phyloP scores from a whole-genome alignment of 495 filamentous ascomycete species.

The Neurospora sp. region DNA sequence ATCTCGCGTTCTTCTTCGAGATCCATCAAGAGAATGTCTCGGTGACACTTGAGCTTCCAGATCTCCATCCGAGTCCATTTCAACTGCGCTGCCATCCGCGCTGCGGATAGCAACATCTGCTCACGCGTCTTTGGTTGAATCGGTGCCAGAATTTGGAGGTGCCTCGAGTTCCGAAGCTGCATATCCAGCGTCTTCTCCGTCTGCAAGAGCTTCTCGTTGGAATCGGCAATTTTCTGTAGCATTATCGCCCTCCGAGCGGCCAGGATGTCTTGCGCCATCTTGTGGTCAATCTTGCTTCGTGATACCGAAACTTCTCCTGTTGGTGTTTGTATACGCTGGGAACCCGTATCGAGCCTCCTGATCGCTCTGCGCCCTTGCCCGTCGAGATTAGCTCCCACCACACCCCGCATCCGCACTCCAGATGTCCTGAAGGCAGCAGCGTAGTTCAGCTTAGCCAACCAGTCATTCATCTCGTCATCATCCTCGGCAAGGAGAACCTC shows the following conservation, averaged over 20 bases:
- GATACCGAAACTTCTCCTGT: slow-evolving; percentile 60
- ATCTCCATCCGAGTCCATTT: slow-evolving; percentile 92
- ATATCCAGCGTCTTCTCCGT: slow-evolving; percentile 68
- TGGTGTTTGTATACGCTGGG: slow-evolving; percentile 54
- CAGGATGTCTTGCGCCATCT: slow-evolving; percentile 76
- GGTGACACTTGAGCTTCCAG: slow-evolving; percentile 84
- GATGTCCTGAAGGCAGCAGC: slow-evolving; percentile 87
- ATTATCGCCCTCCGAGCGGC: slow-evolving; percentile 73
- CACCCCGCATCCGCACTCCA: slow-evolving; percentile 81
- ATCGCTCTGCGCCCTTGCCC: slow-evolving; percentile 67
- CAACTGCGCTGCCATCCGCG: slow-evolving; percentile 74
- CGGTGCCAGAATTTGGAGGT: slow-evolving; percentile 80
- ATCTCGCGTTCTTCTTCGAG: slow-evolving; percentile 61
- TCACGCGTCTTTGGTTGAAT: slow-evolving; percentile 82
- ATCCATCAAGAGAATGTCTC: slow-evolving; percentile 76
- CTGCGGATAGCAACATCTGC: slow-evolving; percentile 73
- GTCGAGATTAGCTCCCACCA: slow-evolving; percentile 78
- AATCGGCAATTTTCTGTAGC: slow-evolving; percentile 68
- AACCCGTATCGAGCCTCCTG: slow-evolving; percentile 50
- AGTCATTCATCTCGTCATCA: slow-evolving; percentile 91
- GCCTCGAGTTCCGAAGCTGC: slow-evolving; percentile 82
- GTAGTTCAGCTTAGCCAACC: slow-evolving; percentile 94
- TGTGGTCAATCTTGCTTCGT: slow-evolving; percentile 60
- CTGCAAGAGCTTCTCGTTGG: slow-evolving; percentile 67
- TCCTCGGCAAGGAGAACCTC: slow-evolving; percentile 85